Evolutionary conservation across 2,329 filamentous ascomycete genomes (phyloP), one percentile per base, ranked within the genome.

Genomic region (Cladosporium sp.): DNA sequence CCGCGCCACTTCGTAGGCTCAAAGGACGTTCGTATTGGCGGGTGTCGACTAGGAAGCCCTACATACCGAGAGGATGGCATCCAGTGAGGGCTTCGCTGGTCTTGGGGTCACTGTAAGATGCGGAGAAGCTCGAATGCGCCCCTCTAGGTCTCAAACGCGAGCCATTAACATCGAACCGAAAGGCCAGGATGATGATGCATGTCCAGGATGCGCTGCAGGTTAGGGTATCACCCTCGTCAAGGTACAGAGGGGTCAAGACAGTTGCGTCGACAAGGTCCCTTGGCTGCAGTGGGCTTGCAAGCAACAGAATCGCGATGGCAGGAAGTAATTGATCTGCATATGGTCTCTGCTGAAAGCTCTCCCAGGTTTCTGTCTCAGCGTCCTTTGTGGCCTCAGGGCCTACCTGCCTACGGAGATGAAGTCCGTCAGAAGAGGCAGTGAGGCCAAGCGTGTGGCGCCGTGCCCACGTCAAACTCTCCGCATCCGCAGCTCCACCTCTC

Each of bases 361-460:
- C 22, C 22, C 22, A 28, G 7, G 22, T 28, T 7, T 5, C 22
- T 28, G 22, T 7, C 7, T 7, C 22, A 28, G 3, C 4, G 22
- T 28, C 7, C 22, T 28, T 28, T 7, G 9, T 19, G 10, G 10
- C 33, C 10, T 9, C 31, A 14, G 16, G 16, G 31, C 13, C 10
- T 42, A 37, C 43, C 11, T 42, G 37, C 43, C 11, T n/a, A 38
- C 6, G 10, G 43, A 43, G 40, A 38, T 50, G 48, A 50, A 28
- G 18, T 34, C 9, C 31, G 14, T 31, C 40, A 38, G 48, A 28
- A 35, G 19, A 2, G 31, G 9, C 40, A 50, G 40, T 32, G 48
- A 50, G 35, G 48, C 31, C 46, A 38, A 49, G 38, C 22, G 38
- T 43, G 40, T 18, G 28, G 37, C 46, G 48, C 48, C 38, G 48